These are phyloP conservation scores for Westerdykella ornata DNA, from an alignment of 2,329 filamentous ascomycete genomes.

Conservation along the genomic window DNA sequence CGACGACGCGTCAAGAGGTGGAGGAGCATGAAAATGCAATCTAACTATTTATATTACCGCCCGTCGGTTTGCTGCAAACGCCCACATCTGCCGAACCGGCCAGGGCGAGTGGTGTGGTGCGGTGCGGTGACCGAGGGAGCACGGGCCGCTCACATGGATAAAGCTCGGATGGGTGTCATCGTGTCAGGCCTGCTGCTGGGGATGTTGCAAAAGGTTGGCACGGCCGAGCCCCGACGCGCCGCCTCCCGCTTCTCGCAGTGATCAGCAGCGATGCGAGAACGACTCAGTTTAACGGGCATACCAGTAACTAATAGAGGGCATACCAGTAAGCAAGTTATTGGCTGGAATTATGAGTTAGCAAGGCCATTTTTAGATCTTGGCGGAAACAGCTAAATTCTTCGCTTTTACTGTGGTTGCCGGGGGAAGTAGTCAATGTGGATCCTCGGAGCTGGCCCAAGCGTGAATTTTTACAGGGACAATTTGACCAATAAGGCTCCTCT, in stretches of 20 bases:
- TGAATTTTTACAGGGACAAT: too few species aligned
- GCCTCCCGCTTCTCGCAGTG: not conserved
- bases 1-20: constrained; percentile 19
- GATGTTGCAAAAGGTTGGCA: not conserved
- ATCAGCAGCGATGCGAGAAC: too few species aligned
- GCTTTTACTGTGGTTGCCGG: too few species aligned
- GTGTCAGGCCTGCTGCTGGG: not conserved
- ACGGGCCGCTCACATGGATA: not conserved
- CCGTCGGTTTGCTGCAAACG: constrained; percentile 10
- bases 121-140: not conserved
- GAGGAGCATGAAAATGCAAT: constrained; percentile 20
- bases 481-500: too few species aligned
- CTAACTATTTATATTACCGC: constrained; percentile 18
- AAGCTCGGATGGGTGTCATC: not conserved
- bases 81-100: constrained; percentile 15
- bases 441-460: too few species aligned
- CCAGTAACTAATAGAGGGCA: too few species aligned
- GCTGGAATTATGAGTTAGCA: too few species aligned
- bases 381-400: too few species aligned
- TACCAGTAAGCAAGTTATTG: too few species aligned
- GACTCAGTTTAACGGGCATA: too few species aligned
- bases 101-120: not conserved
- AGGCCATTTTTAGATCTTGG: too few species aligned
- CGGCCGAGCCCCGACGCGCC: not conserved
- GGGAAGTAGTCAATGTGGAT: too few species aligned